Evolutionary conservation across 371 early-diverging fungal species (phyloP).

Genomic region (Mortierella sp.): DNA sequence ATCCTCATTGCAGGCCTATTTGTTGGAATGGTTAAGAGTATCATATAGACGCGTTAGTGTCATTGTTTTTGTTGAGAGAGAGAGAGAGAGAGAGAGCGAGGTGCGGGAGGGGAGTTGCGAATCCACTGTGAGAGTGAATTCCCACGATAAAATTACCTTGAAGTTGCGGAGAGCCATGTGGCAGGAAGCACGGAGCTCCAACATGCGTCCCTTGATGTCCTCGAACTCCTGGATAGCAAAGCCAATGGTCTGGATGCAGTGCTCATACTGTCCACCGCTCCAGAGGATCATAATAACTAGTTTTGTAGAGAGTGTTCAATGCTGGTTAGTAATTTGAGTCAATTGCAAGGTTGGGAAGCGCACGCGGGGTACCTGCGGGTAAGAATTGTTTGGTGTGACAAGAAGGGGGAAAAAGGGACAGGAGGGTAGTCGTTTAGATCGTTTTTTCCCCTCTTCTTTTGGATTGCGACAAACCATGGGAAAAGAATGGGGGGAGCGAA

Average conservation of each 20-base stretch:
- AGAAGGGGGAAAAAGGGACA: not conserved
- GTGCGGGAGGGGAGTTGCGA: not conserved
- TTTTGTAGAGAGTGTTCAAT: not conserved
- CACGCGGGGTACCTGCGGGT: not conserved
- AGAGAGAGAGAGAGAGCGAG: too few relatives aligned
- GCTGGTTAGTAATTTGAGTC: conserved; percentile 14
- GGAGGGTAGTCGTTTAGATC: not conserved
- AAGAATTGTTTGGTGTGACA: not conserved
- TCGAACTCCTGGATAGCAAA: conserved; percentile 73
- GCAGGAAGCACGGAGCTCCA: conserved; percentile 75
- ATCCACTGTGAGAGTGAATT: not conserved
- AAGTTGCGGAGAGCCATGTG: conserved; percentile 67
- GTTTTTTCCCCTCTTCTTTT: not conserved
- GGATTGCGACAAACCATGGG: not conserved
- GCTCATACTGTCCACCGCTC: conserved; percentile 74
- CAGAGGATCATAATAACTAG: conserved; percentile 72
- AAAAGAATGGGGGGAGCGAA: not conserved
- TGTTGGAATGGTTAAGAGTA: too few relatives aligned
- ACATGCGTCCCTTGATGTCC: conserved; percentile 68
- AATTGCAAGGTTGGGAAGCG: not conserved
- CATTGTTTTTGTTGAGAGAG: not conserved
- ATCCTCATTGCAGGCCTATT: conserved; percentile 69
- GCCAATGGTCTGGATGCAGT: conserved; percentile 72
- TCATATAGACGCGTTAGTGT: too few relatives aligned
- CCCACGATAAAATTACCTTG: conserved; percentile 48